phyloP scores from a whole-genome alignment of 2,329 filamentous ascomycete species.

The Fusarium clavum region DNA sequence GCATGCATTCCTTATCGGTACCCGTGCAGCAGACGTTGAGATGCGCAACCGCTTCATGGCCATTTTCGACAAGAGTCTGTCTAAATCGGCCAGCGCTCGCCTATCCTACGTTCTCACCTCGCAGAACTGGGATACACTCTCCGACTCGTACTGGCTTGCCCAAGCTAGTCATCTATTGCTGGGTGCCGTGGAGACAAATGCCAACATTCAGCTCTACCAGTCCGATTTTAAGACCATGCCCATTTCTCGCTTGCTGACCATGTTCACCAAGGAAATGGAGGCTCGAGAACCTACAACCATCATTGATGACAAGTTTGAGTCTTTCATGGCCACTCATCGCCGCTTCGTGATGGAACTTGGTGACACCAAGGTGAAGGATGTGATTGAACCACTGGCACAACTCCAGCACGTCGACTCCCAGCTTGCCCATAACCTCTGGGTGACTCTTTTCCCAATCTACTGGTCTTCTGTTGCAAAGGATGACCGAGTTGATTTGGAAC shows the following conservation, averaged over 20 bases:
- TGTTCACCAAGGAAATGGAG: conserved; percentile 83
- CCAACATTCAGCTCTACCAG: conserved; percentile 78
- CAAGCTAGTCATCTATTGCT: conserved; percentile 95
- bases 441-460: conserved; percentile 88
- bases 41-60: conserved; percentile 98
- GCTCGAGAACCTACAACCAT: conserved; percentile 72
- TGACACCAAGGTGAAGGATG: conserved; percentile 87
- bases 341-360: conserved; percentile 87
- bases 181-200: conserved; percentile 88
- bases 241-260: conserved; percentile 77
- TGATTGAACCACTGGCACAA: conserved; percentile 90
- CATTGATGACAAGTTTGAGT: conserved; percentile 84
- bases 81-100: conserved; percentile 89
- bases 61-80: conserved; percentile 94
- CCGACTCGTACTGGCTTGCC: conserved; percentile 95
- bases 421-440: conserved; percentile 90
- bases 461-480: conserved; percentile 91
- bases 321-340: conserved; percentile 79
- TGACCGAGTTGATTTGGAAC: conserved; percentile 89
- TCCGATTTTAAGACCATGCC: conserved; percentile 87
- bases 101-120: conserved; percentile 88
- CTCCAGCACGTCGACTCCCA: conserved; percentile 89
- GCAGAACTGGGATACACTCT: conserved; percentile 97
- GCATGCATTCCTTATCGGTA: conserved; percentile 96
- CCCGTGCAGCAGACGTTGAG: conserved; percentile 90